phyloP scores from a whole-genome alignment of 176 grass and related monocot genomes.

The Ananas comosus region DNA sequence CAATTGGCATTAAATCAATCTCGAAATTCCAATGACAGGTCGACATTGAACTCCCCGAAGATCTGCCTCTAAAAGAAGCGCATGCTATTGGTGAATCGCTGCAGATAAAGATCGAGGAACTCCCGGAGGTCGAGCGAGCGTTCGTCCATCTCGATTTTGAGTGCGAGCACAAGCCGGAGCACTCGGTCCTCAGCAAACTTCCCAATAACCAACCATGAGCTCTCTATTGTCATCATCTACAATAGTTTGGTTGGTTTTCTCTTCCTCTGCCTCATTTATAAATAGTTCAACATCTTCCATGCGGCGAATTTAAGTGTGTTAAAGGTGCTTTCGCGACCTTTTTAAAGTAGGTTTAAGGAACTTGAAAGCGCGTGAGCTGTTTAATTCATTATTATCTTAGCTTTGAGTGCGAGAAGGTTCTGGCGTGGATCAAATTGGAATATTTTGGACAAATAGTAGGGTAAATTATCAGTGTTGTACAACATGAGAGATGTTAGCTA shows the following conservation, averaged over 20 bases:
- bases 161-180: conserved; percentile 19
- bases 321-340: too few relatives aligned
- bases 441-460: too few relatives aligned
- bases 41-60: conserved; percentile 19
- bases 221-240: background rate
- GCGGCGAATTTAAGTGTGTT: too few relatives aligned
- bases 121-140: conserved; percentile 24
- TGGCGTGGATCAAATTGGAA: too few relatives aligned
- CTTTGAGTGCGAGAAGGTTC: too few relatives aligned
- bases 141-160: conserved; percentile 29
- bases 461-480: too few relatives aligned
- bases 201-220: background rate
- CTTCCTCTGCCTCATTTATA: background rate
- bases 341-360: too few relatives aligned
- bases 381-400: background rate
- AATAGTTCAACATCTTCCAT: background rate
- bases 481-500: too few relatives aligned
- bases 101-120: conserved; percentile 20
- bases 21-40: conserved; percentile 3
- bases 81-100: conserved; percentile 21
- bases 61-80: conserved; percentile 15
- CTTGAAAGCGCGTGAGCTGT: background rate
- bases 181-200: background rate
- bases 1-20: too few relatives aligned
- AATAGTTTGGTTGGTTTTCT: background rate